Conservation (phyloP, 73 alveolate species). For the Tetrahymena borealis region DNA sequence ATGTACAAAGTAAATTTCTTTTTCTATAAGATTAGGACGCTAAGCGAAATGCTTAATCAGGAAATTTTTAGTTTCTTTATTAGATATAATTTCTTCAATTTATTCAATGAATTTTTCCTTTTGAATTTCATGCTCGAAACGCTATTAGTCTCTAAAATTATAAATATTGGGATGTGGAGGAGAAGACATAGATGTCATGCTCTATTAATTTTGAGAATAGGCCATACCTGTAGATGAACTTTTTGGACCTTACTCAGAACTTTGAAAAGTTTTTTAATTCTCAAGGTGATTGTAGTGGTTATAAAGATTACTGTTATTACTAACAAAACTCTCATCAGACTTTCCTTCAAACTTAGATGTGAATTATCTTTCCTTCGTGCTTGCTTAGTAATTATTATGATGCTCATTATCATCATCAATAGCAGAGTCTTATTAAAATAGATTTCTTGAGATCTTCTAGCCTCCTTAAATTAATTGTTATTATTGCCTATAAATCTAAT, state of each 20-base stretch:
- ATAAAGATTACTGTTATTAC: not conserved
- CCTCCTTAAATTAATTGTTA: too few species aligned
- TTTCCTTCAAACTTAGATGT: not conserved
- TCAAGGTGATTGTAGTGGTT: not conserved
- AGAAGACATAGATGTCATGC: not conserved
- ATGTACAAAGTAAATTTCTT: not conserved
- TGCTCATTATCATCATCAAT: not conserved
- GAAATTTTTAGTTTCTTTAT: not conserved
- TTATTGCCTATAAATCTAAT: too few species aligned
- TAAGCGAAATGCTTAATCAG: not conserved
- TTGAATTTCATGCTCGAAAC: not conserved
- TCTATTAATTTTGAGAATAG: not conserved
- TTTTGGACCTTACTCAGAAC: not conserved
- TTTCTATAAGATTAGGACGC: not conserved
- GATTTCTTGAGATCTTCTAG: not conserved
- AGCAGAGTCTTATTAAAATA: not conserved
- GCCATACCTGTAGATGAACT: not conserved
- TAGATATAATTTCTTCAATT: not conserved
- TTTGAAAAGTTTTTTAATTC: not conserved
- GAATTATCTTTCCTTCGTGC: not conserved
- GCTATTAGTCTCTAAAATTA: not conserved
- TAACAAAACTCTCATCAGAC: not conserved
- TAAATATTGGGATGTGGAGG: not conserved
- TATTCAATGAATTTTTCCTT: not conserved
- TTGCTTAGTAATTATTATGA: not conserved